Evolutionary conservation across 176 grass and related monocot genomes (phyloP).

Genomic region (Paspalum vaginatum): DNA sequence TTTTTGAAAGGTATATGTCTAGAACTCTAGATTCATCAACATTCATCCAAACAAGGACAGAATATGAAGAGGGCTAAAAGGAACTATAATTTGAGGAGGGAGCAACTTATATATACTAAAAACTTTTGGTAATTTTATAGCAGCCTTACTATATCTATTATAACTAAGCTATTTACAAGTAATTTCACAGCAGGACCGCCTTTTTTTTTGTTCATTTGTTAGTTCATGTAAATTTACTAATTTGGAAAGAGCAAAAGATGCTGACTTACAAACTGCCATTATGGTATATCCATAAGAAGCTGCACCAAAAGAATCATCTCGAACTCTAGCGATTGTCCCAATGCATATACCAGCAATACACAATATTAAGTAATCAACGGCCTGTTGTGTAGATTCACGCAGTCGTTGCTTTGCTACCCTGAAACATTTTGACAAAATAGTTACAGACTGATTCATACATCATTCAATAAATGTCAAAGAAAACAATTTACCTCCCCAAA

Average conservation of each 20-base stretch:
- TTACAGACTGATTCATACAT: conserved; percentile 31
- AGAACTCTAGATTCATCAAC: no score
- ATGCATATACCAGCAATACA: conserved; percentile 76
- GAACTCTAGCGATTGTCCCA: conserved; percentile 66
- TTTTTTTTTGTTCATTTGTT: conserved; percentile 2
- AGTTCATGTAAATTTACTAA: conserved; percentile 33
- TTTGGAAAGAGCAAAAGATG: conserved; percentile 20
- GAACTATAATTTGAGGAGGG: no score
- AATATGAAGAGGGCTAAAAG: no score
- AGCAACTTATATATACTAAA: neutral
- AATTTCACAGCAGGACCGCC: neutral
- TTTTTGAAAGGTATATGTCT: no score
- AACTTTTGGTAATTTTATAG: conserved; percentile 6
- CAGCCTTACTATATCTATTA: neutral
- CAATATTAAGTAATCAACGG: conserved; percentile 71
- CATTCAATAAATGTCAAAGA: conserved; percentile 15
- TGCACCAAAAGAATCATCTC: conserved; percentile 61
- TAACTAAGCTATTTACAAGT: neutral
- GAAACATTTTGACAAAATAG: conserved; percentile 42
- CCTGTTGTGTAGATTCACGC: conserved; percentile 58
- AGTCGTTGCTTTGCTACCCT: conserved; percentile 69
- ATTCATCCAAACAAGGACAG: no score
- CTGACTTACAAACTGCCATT: conserved; percentile 80
- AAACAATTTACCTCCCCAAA: conserved; percentile 72
- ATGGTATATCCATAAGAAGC: conserved; percentile 72